These are phyloP conservation scores for Inga oerstediana DNA, from an alignment of 306 rosid genomes.

Conservation along the genomic window DNA sequence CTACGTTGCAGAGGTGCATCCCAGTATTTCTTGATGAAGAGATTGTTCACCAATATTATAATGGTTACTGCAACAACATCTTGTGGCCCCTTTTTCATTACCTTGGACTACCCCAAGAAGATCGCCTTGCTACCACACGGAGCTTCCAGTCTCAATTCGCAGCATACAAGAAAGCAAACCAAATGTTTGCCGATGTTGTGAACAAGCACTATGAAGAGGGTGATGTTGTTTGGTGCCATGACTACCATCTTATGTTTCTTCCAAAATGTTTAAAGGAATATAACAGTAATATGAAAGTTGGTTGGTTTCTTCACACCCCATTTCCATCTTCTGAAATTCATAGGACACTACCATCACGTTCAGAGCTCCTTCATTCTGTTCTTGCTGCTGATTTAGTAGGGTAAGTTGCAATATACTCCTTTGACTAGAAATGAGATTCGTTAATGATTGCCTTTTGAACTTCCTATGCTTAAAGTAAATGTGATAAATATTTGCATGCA, in stretches of 20 bases:
- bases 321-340: conserved; percentile 95
- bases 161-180: conserved; percentile 88
- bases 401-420: conserved; percentile 45
- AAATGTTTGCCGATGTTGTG: conserved; percentile 94
- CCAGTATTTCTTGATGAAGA: conserved; percentile 95
- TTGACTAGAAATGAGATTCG: not conserved
- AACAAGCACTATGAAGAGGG: conserved; percentile 78
- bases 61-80: conserved; percentile 92
- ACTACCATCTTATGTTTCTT: conserved; percentile 94
- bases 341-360: conserved; percentile 87
- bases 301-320: conserved; percentile 96
- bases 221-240: conserved; percentile 97
- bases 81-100: conserved; percentile 95
- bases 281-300: conserved; percentile 80
- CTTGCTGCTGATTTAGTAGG: conserved; percentile 96
- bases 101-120: conserved; percentile 97
- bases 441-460: not conserved
- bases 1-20: conserved; percentile 67
- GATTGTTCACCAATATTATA: conserved; percentile 88
- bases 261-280: conserved; percentile 81
- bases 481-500: not conserved
- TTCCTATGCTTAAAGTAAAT: conserved; percentile 9
- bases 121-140: conserved; percentile 93
- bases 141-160: conserved; percentile 91
- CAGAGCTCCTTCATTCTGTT: conserved; percentile 83